Percentiles rank a stretch among this genome's conserved stretches.
Evolutionary conservation across 306 rosid species (phyloP).

Genomic region (Malus asiatica): DNA sequence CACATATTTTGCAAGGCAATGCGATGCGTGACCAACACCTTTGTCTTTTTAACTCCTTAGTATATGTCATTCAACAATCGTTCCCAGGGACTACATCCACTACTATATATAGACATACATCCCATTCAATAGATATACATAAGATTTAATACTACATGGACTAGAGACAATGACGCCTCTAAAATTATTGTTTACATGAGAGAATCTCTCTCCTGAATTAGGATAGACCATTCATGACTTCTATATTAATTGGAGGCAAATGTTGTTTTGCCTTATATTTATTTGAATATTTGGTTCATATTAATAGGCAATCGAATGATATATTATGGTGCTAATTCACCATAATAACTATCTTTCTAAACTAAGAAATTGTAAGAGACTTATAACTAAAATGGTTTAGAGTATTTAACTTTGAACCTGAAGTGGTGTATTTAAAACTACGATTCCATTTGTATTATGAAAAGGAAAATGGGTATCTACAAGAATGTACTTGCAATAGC

Average conservation of each 20-base stretch:
- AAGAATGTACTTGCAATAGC: neutral
- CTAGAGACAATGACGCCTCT: too few relatives aligned
- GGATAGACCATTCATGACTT: neutral
- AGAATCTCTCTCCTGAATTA: neutral
- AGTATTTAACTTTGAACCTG: too few relatives aligned
- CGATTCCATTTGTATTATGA: neutral
- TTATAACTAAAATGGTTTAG: too few relatives aligned
- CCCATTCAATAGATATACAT: too few relatives aligned
- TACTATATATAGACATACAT: neutral
- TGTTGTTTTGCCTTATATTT: neutral
- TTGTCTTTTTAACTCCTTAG: neutral
- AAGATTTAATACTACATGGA: neutral
- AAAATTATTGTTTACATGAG: too few relatives aligned
- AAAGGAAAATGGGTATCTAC: neutral
- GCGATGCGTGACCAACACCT: neutral
- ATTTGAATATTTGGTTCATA: too few relatives aligned
- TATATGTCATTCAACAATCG: slow-evolving; percentile 1
- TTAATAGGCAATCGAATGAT: too few relatives aligned
- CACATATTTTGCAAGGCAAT: slow-evolving; percentile 1
- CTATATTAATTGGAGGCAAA: neutral
- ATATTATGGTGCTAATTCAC: neutral
- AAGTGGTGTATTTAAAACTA: neutral
- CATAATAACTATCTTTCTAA: neutral
- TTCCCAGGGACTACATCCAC: neutral
- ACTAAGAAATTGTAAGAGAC: neutral